phyloP scores from a whole-genome alignment of 331 rosid genomes.

The Cydonia oblonga region DNA sequence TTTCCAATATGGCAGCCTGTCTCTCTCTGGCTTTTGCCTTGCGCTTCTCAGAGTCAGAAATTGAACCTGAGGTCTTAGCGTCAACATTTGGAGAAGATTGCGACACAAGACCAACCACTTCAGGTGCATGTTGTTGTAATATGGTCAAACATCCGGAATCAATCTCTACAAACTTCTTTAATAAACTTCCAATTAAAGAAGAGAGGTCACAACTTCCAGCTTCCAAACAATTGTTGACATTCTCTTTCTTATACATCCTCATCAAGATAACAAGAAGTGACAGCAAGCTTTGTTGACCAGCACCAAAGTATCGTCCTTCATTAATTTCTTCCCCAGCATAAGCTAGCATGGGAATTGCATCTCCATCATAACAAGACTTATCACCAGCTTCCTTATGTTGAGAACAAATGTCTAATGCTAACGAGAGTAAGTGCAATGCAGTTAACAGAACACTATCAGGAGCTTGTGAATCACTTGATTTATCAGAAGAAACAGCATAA shows the following conservation, averaged over 20 bases:
- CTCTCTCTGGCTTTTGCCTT: slow-evolving; percentile 92
- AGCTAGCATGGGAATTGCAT: slow-evolving; percentile 58
- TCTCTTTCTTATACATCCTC: slow-evolving; percentile 55
- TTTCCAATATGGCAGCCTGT: slow-evolving; percentile 91
- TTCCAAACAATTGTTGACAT: slow-evolving; percentile 38
- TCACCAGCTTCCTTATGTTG: slow-evolving; percentile 45
- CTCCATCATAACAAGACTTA: slow-evolving; percentile 20
- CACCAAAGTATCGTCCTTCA: slow-evolving; percentile 32
- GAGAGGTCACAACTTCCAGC: slow-evolving; percentile 58
- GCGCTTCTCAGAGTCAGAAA: slow-evolving; percentile 81
- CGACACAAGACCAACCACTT: slow-evolving; percentile 39
- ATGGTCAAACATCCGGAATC: slow-evolving; percentile 58
- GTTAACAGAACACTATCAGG: slow-evolving; percentile 73
- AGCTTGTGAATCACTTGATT: slow-evolving; percentile 64
- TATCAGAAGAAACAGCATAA: slow-evolving; percentile 66
- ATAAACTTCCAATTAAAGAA: slow-evolving; percentile 53
- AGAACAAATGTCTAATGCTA: slow-evolving; percentile 68
- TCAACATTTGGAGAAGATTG: slow-evolving; percentile 36
- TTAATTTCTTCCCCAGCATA: slow-evolving; percentile 48
- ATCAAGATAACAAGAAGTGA: slow-evolving; percentile 78
- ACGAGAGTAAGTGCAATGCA: slow-evolving; percentile 76
- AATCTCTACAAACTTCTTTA: slow-evolving; percentile 80
- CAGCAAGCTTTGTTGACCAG: slow-evolving; percentile 68
- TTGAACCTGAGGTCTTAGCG: slow-evolving; percentile 21
- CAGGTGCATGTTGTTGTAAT: slow-evolving; percentile 72